phyloP scores from a whole-genome alignment of 2,329 filamentous ascomycete species.

The Ploettnerulaceae sp. region DNA sequence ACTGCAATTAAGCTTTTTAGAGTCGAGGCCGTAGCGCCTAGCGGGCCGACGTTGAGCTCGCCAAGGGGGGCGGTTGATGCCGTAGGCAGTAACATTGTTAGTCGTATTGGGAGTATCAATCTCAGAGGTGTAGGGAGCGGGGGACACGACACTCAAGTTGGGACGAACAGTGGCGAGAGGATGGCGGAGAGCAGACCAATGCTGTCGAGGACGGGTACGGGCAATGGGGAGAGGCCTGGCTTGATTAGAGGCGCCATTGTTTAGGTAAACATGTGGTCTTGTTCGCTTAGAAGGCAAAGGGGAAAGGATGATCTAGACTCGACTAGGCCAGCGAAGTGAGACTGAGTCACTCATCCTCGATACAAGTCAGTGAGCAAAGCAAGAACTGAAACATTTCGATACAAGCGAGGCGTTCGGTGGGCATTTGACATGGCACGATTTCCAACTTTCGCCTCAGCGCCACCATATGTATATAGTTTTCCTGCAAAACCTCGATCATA shows the following conservation, averaged over 20 bases:
- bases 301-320: too few species aligned
- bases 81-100: conserved; percentile 84
- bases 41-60: conserved; percentile 75
- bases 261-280: not conserved
- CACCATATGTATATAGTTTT: too few species aligned
- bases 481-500: too few species aligned
- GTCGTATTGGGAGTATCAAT: conserved; percentile 72
- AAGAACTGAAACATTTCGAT: too few species aligned
- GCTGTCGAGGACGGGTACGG: conserved; percentile 18
- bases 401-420: too few species aligned
- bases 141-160: conserved; percentile 3
- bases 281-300: not conserved
- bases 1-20: conserved; percentile 84
- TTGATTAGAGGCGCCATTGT: not conserved
- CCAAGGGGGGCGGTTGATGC: conserved; percentile 90
- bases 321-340: too few species aligned
- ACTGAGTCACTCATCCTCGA: too few species aligned
- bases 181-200: conserved; percentile 11
- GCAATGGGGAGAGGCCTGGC: conserved; percentile 11
- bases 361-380: too few species aligned
- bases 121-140: conserved; percentile 28
- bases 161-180: conserved; percentile 8
- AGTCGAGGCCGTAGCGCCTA: conserved; percentile 77
- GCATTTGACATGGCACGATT: too few species aligned
- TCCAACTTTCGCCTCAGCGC: too few species aligned